Evolutionary conservation across 192 early-diverging fungal species (phyloP).

Genomic region (Phlyctochytrium planicorne): DNA sequence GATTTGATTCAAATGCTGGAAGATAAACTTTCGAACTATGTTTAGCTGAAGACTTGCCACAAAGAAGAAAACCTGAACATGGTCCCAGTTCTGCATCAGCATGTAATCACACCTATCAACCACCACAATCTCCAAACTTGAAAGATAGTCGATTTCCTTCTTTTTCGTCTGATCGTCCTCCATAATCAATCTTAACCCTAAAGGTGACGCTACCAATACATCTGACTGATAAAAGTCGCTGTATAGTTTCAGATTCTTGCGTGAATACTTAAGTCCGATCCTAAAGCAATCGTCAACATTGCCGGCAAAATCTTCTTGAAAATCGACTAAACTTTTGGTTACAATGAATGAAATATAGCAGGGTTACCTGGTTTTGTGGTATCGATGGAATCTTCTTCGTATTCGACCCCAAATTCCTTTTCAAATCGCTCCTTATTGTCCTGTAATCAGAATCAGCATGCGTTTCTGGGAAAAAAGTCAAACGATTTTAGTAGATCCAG

Average conservation of each 20-base stretch:
- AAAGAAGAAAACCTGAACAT: conserved; percentile 81
- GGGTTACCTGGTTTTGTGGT: conserved; percentile 59
- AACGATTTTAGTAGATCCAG: conserved; percentile 51
- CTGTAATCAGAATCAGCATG: conserved; percentile 18
- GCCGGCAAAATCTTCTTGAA: conserved; percentile 79
- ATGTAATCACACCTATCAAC: conserved; percentile 83
- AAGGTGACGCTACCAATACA: conserved; percentile 87
- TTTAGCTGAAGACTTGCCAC: too few relatives aligned
- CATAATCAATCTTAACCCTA: conserved; percentile 87
- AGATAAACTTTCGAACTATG: too few relatives aligned
- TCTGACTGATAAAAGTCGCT: conserved; percentile 87
- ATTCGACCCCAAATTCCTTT: conserved; percentile 71
- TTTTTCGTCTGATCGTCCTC: conserved; percentile 57
- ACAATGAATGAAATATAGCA: conserved; percentile 10
- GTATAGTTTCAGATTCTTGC: conserved; percentile 84
- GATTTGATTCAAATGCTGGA: conserved; percentile 80
- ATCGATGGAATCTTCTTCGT: conserved; percentile 61
- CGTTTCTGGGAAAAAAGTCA: not conserved
- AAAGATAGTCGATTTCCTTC: conserved; percentile 88
- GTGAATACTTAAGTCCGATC: conserved; percentile 85
- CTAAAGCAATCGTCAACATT: conserved; percentile 97
- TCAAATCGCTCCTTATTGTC: conserved; percentile 83
- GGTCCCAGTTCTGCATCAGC: conserved; percentile 99
- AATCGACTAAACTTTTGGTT: conserved; percentile 66
- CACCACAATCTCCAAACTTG: conserved; percentile 88